Conservation (phyloP, 2,329 filamentous ascomycete species). For the Oidium heveae region DNA sequence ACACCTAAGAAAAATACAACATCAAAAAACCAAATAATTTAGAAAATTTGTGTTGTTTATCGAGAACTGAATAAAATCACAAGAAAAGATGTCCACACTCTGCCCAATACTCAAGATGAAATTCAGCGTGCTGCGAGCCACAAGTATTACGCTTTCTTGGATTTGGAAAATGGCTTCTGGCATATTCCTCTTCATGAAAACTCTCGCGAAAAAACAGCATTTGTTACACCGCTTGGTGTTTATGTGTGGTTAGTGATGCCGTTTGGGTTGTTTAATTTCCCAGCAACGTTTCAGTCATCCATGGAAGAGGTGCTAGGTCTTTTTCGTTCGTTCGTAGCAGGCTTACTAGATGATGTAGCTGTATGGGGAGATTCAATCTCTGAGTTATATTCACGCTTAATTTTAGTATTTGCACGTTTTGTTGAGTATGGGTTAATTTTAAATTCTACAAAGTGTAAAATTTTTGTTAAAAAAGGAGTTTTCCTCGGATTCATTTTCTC, state of each 20-base stretch:
- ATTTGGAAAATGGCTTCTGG: background rate
- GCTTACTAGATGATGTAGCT: background rate
- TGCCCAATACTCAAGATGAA: background rate
- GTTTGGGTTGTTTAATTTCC: background rate
- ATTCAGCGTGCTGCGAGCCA: background rate
- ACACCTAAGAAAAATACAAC: background rate
- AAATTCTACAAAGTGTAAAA: background rate
- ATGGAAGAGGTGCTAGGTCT: background rate
- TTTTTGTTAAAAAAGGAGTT: background rate
- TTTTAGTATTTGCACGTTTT: background rate
- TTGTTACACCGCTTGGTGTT: background rate
- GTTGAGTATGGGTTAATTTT: background rate
- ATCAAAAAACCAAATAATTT: background rate
- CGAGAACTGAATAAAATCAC: background rate
- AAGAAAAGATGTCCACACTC: background rate
- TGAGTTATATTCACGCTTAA: background rate
- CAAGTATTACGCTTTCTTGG: background rate
- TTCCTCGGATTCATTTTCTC: background rate
- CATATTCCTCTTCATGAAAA: background rate
- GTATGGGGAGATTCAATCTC: background rate
- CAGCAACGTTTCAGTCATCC: background rate
- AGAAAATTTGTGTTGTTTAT: background rate
- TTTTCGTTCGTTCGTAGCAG: background rate
- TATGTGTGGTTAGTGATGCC: background rate
- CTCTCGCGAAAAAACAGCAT: background rate